Evolutionary conservation across 1,139 yeast species (phyloP).

Genomic region (Geotrichum siamense): DNA sequence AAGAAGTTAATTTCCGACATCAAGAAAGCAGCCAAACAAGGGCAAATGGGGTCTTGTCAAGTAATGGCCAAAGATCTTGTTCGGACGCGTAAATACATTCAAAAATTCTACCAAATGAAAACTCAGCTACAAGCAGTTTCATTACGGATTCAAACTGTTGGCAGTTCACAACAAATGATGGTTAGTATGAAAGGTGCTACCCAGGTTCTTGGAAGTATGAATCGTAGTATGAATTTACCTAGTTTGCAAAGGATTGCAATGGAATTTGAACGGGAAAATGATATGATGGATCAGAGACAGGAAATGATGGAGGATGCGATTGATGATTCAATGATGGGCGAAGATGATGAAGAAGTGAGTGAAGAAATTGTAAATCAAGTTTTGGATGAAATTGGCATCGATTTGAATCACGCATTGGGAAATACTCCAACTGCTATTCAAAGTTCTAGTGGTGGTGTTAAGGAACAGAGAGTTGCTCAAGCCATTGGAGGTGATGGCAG

Average conservation of each 20-base stretch:
- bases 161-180: conserved; percentile 94
- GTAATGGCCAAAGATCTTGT: conserved; percentile 94
- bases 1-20: conserved; percentile 79
- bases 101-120: conserved; percentile 88
- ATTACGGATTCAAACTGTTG: conserved; percentile 79
- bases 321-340: conserved; percentile 90
- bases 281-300: conserved; percentile 96
- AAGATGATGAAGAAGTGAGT: conserved; percentile 70
- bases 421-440: conserved; percentile 56
- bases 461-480: conserved; percentile 43
- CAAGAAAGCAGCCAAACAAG: conserved; percentile 82
- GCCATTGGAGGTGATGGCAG: conserved; percentile 40
- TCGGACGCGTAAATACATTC: conserved; percentile 70
- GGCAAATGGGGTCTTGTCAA: conserved; percentile 83
- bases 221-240: conserved; percentile 81
- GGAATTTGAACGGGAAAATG: conserved; percentile 92
- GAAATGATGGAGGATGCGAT: conserved; percentile 98
- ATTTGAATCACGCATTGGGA: conserved; percentile 56
- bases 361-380: conserved; percentile 91
- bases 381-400: conserved; percentile 92
- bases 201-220: conserved; percentile 71
- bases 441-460: conserved; percentile 28
- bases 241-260: conserved; percentile 83
- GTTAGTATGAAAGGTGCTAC: conserved; percentile 96
- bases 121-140: conserved; percentile 94